Conservation (phyloP, 2,329 filamentous ascomycete species). For the Colletotrichum higginsianum region DNA sequence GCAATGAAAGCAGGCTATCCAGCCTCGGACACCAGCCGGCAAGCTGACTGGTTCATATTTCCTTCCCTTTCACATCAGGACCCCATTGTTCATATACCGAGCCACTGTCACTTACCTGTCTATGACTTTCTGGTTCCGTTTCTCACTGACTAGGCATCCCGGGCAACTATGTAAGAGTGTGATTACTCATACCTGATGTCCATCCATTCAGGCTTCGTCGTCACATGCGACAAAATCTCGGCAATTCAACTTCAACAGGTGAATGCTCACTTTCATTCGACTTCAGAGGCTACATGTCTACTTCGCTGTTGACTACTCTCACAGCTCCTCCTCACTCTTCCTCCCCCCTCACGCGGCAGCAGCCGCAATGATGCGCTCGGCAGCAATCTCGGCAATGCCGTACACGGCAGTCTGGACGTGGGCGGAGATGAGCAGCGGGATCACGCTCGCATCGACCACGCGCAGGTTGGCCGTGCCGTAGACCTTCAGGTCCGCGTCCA, state of each 20-base stretch:
- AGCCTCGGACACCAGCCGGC: too few species aligned
- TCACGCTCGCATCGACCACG: slow-evolving; percentile 64
- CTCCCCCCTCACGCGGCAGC: neutral
- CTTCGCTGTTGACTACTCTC: neutral
- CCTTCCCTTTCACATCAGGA: too few species aligned
- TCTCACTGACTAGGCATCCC: too few species aligned
- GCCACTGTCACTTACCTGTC: too few species aligned
- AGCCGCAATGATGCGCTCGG: slow-evolving; percentile 47
- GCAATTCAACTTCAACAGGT: rapidly evolving
- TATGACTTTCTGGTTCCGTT: too few species aligned
- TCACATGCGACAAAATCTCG: neutral
- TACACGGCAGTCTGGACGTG: slow-evolving; percentile 68
- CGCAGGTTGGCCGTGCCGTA: slow-evolving; percentile 64
- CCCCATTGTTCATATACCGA: too few species aligned
- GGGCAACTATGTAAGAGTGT: too few species aligned
- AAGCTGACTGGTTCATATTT: too few species aligned
- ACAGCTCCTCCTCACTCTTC: too few species aligned
- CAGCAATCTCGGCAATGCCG: slow-evolving; percentile 65
- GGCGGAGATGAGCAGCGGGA: slow-evolving; percentile 63
- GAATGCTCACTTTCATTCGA: neutral
- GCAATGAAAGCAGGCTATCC: too few species aligned
- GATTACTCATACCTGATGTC: too few species aligned
- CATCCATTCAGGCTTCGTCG: neutral
- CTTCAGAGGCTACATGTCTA: neutral
- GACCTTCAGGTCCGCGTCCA: slow-evolving; percentile 59